A percentile compares a stretch with the other conserved stretches of the same genome.
Evolutionary conservation across 1,284 basidiomycete genomes (phyloP).

Genomic region (Cystobasidium slooffiae): DNA sequence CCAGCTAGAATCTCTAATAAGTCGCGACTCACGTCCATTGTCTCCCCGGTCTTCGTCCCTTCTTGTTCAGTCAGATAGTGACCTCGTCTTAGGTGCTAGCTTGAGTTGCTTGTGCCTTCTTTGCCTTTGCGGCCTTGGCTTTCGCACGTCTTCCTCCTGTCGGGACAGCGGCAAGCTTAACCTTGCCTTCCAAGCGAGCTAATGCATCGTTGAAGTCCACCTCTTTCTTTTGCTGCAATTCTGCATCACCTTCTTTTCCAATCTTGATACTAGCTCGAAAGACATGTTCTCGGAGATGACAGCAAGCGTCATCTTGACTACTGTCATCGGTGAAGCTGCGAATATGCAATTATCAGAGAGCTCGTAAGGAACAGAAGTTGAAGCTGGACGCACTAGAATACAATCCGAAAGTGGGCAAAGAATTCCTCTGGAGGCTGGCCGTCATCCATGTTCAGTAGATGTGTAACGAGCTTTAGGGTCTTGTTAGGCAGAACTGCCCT

Average conservation of each 20-base stretch:
- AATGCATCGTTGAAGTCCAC: slow-evolving; percentile 36
- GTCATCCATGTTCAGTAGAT: slow-evolving; percentile 30
- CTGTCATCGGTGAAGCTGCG: slow-evolving; percentile 22
- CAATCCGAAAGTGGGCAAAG: slow-evolving; percentile 37
- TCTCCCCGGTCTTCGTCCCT: no score
- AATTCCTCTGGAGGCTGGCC: slow-evolving; percentile 27
- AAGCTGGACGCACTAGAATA: no score
- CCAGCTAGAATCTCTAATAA: no score
- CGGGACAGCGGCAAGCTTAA: slow-evolving; percentile 6
- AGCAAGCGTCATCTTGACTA: slow-evolving; percentile 10
- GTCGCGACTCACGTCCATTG: no score
- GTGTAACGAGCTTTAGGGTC: slow-evolving; percentile 22
- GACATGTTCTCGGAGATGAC: slow-evolving; percentile 22
- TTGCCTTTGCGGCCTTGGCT: background rate
- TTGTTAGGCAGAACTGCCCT: slow-evolving; percentile 20
- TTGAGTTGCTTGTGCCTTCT: no score
- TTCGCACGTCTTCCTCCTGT: slow-evolving; percentile 12
- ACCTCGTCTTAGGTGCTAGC: no score
- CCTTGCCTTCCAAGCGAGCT: slow-evolving; percentile 39
- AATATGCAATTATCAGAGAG: no score
- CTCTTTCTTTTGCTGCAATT: slow-evolving; percentile 38
- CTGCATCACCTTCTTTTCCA: slow-evolving; percentile 34
- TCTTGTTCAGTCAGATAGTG: no score
- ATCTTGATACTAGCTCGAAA: slow-evolving; percentile 42
- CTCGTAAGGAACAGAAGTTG: no score